Evolutionary conservation across 768 basidiomycete genomes (phyloP).

Genomic region (Mycena galericulata): DNA sequence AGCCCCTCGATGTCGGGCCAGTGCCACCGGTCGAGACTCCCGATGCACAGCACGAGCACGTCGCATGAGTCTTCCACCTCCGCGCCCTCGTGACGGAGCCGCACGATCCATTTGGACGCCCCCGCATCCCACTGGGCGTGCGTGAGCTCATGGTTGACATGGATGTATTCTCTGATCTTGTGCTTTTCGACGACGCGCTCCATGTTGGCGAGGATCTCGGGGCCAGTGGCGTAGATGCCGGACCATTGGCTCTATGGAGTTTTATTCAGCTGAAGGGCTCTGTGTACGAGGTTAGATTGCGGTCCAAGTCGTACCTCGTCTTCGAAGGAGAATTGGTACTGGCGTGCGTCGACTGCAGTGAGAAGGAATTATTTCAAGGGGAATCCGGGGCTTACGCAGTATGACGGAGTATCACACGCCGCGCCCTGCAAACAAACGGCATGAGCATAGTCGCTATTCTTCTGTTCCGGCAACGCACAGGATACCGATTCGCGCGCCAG

Average conservation of each 20-base stretch:
- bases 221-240: slow-evolving; percentile 16
- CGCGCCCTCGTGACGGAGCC: slow-evolving; percentile 51
- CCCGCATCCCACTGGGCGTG: slow-evolving; percentile 47
- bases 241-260: slow-evolving; percentile 21
- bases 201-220: slow-evolving; percentile 25
- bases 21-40: slow-evolving; percentile 67
- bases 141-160: slow-evolving; percentile 25
- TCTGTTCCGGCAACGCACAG: background rate
- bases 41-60: slow-evolving; percentile 66
- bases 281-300: no score
- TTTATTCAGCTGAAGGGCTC: background rate
- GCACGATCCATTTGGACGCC: slow-evolving; percentile 67
- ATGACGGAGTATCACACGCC: slow-evolving; percentile 17
- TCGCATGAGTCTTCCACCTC: slow-evolving; percentile 68
- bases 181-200: slow-evolving; percentile 23
- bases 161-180: slow-evolving; percentile 22
- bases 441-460: background rate
- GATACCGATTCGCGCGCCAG: slow-evolving; percentile 16
- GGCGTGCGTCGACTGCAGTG: background rate
- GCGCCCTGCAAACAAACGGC: slow-evolving; percentile 9
- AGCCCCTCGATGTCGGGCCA: slow-evolving; percentile 77
- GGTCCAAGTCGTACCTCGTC: background rate
- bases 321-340: slow-evolving; percentile 28
- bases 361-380: background rate
- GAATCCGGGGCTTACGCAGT: slow-evolving; percentile 6